Evolutionary conservation across 345 rosid genomes (phyloP).

Genomic region (Syzygium oleosum): DNA sequence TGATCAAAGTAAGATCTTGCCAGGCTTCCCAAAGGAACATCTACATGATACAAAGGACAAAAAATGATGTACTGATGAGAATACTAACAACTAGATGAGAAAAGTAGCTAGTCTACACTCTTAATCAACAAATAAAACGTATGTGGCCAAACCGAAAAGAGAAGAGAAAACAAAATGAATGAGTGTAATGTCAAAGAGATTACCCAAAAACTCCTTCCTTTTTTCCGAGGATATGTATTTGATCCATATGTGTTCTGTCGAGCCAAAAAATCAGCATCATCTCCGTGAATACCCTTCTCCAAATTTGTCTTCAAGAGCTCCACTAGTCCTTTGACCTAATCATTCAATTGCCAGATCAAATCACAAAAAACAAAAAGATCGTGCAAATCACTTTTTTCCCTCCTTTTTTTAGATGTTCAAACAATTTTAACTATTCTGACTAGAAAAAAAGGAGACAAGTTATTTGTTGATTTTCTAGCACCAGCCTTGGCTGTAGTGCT

Average conservation of each 20-base stretch:
- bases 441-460: neutral
- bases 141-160: neutral
- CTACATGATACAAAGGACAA: constrained; percentile 21
- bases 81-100: neutral
- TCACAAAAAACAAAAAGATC: neutral
- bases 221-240: constrained; percentile 86
- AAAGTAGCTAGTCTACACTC: neutral
- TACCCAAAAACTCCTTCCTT: constrained; percentile 93
- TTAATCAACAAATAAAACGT: neutral
- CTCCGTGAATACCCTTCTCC: constrained; percentile 67
- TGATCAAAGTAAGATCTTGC: constrained; percentile 83
- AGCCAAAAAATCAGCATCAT: constrained; percentile 56
- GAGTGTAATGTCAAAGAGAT: neutral
- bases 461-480: neutral
- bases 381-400: neutral
- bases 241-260: constrained; percentile 70
- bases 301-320: constrained; percentile 60
- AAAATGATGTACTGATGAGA: neutral
- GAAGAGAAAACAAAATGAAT: neutral
- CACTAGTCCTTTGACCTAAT: constrained; percentile 64
- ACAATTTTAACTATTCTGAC: neutral
- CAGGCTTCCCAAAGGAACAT: constrained; percentile 87
- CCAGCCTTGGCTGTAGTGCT: neutral
- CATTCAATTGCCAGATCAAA: neutral
- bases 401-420: neutral